phyloP scores from a whole-genome alignment of 73 alveolate species.

The Breviolum minutum region DNA sequence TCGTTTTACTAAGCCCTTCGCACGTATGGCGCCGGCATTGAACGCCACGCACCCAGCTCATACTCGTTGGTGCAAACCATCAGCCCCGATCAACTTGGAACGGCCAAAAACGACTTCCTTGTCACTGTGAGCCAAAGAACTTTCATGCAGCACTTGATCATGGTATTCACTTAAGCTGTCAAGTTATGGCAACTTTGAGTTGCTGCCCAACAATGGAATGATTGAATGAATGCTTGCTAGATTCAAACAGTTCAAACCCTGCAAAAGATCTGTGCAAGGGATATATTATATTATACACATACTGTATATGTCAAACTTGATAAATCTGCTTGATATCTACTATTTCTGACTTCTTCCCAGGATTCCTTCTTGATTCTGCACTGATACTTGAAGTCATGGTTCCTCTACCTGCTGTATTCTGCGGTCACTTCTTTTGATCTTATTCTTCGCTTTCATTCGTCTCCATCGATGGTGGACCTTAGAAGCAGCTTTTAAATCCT shows the following conservation, averaged over 20 bases:
- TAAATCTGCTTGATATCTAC: too few species aligned
- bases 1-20: not conserved
- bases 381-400: too few species aligned
- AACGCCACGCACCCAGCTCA: not conserved
- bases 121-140: conserved; percentile 43
- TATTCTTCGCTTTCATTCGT: not conserved
- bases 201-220: not conserved
- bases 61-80: conserved; percentile 33
- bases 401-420: too few species aligned
- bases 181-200: too few species aligned
- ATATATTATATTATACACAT: too few species aligned
- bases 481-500: not conserved
- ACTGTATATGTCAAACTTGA: too few species aligned
- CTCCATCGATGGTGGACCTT: not conserved
- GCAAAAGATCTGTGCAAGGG: too few species aligned
- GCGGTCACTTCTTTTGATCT: not conserved
- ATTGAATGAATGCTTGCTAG: not conserved
- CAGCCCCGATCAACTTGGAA: not conserved
- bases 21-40: conserved; percentile 29
- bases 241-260: too few species aligned
- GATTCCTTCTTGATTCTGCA: too few species aligned
- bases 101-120: not conserved
- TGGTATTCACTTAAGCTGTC: too few species aligned
- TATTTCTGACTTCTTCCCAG: too few species aligned
- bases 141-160: not conserved